phyloP scores from a whole-genome alignment of 2,329 filamentous ascomycete species.

The Diaporthe sp. region DNA sequence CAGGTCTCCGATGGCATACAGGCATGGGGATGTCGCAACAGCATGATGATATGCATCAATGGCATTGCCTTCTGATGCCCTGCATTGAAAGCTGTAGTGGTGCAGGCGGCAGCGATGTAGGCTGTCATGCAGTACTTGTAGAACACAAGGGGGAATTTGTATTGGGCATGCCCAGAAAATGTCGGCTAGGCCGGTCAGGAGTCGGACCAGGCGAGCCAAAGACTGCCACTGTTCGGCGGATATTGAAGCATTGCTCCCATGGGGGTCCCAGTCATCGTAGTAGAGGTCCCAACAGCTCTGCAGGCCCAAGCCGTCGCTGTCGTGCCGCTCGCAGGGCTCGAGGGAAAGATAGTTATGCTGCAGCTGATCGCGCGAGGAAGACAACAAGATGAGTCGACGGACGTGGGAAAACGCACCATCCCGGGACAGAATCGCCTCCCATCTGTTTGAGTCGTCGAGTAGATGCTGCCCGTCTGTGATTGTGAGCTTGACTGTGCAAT shows the following conservation, averaged over 20 bases:
- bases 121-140: slow-evolving; percentile 19
- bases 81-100: slow-evolving; percentile 30
- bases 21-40: slow-evolving; percentile 31
- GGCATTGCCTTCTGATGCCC: background rate
- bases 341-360: slow-evolving; percentile 15
- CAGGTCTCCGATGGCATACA: slow-evolving; percentile 25
- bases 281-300: slow-evolving; percentile 21
- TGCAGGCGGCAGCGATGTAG: slow-evolving; percentile 34
- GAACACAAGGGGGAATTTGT: slow-evolving; percentile 27
- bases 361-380: background rate
- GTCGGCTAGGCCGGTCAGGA: slow-evolving; percentile 27
- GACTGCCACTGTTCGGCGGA: slow-evolving; percentile 15
- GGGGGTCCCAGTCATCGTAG: background rate
- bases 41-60: slow-evolving; percentile 11
- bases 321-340: slow-evolving; percentile 14
- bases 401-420: slow-evolving; percentile 22
- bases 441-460: background rate
- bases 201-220: slow-evolving; percentile 8
- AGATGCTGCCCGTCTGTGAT: slow-evolving; percentile 12
- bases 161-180: slow-evolving; percentile 33
- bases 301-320: background rate
- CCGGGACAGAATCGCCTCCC: slow-evolving; percentile 4
- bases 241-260: background rate
- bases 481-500: slow-evolving; percentile 26
- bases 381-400: slow-evolving; percentile 28